Conservation (phyloP, 2,329 filamentous ascomycete species). For the Aspergillus hortae region DNA sequence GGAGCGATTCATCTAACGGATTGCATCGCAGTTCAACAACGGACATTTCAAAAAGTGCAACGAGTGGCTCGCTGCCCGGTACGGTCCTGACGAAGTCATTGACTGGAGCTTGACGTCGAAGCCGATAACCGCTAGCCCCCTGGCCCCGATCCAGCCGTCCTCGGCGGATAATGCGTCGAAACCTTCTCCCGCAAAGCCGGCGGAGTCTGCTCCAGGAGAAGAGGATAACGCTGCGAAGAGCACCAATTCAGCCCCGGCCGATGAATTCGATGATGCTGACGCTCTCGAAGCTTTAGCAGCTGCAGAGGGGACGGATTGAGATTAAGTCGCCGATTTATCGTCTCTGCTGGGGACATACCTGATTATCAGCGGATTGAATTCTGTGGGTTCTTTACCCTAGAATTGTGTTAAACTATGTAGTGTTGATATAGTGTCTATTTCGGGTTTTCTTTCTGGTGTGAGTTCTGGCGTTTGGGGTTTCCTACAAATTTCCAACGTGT, state of each 20-base stretch:
- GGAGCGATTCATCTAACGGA: neutral
- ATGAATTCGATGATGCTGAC: slow-evolving; percentile 43
- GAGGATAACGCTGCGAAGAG: slow-evolving; percentile 3
- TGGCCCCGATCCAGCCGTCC: slow-evolving; percentile 12
- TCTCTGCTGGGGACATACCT: no score
- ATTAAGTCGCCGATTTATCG: no score
- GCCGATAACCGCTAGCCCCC: slow-evolving; percentile 12
- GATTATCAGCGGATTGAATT: no score
- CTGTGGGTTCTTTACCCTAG: no score
- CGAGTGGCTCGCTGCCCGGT: slow-evolving; percentile 70
- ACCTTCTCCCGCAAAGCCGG: slow-evolving; percentile 8
- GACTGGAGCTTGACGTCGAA: slow-evolving; percentile 69
- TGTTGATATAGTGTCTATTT: neutral
- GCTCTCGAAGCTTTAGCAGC: slow-evolving; percentile 39
- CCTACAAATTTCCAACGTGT: neutral
- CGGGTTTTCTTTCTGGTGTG: neutral
- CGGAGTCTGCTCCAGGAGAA: slow-evolving; percentile 1
- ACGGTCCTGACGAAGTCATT: slow-evolving; percentile 76
- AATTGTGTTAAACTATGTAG: neutral
- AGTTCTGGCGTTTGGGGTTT: neutral
- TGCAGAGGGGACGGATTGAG: slow-evolving; percentile 16
- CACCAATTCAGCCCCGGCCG: slow-evolving; percentile 15
- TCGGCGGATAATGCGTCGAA: slow-evolving; percentile 23
- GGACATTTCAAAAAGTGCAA: slow-evolving; percentile 49
- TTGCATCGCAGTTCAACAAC: slow-evolving; percentile 35